Evolutionary conservation across 2,329 filamentous ascomycete species (phyloP), one percentile per base, ranked within the genome.

Genomic region (Diplodia seriata): DNA sequence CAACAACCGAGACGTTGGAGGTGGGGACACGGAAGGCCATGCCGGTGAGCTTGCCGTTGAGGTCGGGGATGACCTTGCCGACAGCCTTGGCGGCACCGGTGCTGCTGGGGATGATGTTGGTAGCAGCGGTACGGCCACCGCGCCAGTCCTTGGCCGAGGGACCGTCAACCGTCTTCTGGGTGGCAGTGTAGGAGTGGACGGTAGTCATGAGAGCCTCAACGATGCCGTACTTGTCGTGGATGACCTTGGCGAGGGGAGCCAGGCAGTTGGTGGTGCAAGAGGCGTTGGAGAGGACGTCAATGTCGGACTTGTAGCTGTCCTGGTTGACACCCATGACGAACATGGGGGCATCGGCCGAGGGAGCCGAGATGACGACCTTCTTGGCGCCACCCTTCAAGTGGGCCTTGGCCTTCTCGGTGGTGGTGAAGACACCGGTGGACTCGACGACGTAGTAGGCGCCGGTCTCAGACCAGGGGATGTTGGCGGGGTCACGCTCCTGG

Each of bases 231-330:
- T 97, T 96, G 89, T 98, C 94, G 89, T 99, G 87, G 86, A 99
- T 89, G 80, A 98, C 93, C 92, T 98, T 99, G 87, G 95, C 95
- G 74, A 99, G 91, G 81, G 95, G 95, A 83, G 95, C 95, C 84
- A 99, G 86, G 90, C 95, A 98, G 92, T 99, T 99, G 88, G 95
- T 98, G 83, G 95, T 99, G 93, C 95, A 98, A 76, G 95, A 98
- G 77, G 95, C 95, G 87, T 99, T 99, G 86, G 95, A 98, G 86
- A 98, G 92, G 82, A 99, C 90, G 77, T 93, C 86, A 83, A 95
- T 88, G 81, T 91, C 91, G 81, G 91, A 90, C 83, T 92, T 94
- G 90, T 98, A 98, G 77, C 84, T 87, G 83, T 94, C 88, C 85
- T 98, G 87, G 89, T 98, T 99, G 86, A 99, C 95, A 82, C 95